Conservation (phyloP, 345 rosid genomes). For the Gossypium ekmanianum region DNA sequence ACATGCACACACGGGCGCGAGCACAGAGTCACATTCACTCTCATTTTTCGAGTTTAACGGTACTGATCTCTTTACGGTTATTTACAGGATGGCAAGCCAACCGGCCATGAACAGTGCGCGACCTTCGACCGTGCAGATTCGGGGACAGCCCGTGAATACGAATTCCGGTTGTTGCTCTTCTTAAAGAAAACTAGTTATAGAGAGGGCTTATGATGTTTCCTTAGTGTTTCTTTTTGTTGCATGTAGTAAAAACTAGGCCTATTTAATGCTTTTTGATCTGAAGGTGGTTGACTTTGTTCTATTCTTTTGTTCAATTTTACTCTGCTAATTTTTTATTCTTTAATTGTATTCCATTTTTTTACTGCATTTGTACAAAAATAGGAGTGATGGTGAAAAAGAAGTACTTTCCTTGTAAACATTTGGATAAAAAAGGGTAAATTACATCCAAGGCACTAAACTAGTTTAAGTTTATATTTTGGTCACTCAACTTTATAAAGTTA, state of each 20-base stretch:
- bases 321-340: constrained; percentile 37
- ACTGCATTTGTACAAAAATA: constrained; percentile 49
- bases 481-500: too few species aligned
- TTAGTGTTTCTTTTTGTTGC: constrained; percentile 25
- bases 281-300: constrained; percentile 23
- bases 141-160: constrained; percentile 93
- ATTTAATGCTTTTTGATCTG: constrained; percentile 24
- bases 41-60: neutral
- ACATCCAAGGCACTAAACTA: too few species aligned
- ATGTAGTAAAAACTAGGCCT: constrained; percentile 40
- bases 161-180: constrained; percentile 92
- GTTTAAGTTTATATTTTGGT: too few species aligned
- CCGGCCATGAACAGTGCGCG: constrained; percentile 64
- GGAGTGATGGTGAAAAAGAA: constrained; percentile 16
- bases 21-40: neutral
- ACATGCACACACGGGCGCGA: neutral
- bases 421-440: too few species aligned
- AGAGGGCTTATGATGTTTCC: constrained; percentile 11
- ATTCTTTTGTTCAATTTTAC: constrained; percentile 19
- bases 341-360: constrained; percentile 37
- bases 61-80: neutral
- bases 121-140: constrained; percentile 88
- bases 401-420: too few species aligned
- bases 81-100: constrained; percentile 92
- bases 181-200: constrained; percentile 26